Evolutionary conservation across 2,329 filamentous ascomycete genomes (phyloP).

Genomic region (Cordyceps pruinosa): DNA sequence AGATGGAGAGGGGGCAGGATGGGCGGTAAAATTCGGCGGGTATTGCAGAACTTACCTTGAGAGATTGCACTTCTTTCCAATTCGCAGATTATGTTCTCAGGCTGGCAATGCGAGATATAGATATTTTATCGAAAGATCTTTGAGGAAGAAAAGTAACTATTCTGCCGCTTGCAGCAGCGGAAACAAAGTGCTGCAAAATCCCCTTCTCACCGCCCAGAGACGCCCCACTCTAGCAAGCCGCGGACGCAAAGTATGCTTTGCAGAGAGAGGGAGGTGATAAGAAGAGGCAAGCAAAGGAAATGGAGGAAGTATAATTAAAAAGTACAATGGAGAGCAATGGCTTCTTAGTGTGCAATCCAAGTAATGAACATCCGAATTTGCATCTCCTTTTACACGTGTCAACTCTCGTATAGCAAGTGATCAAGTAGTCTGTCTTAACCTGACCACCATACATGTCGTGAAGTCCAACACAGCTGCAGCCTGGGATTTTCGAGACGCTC

Average conservation of each 20-base stretch:
- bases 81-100: not conserved
- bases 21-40: not conserved
- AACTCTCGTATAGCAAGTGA: no score
- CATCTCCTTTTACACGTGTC: not conserved
- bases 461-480: no score
- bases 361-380: no score
- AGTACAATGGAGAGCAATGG: not conserved
- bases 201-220: not conserved
- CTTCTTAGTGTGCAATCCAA: no score
- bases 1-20: not conserved
- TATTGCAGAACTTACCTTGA: not conserved
- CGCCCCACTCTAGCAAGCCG: not conserved
- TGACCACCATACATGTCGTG: no score
- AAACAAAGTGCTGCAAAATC: not conserved
- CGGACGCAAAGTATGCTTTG: no score
- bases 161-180: no score
- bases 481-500: conserved; percentile 77
- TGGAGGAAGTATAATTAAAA: no score
- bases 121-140: not conserved
- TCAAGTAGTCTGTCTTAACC: no score
- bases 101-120: not conserved
- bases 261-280: no score
- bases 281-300: no score
- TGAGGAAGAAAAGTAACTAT: conserved; percentile 1
- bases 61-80: not conserved